These are phyloP conservation scores for Funneliformis mosseae DNA, from an alignment of 192 early-diverging fungal species.

Conservation along the genomic window DNA sequence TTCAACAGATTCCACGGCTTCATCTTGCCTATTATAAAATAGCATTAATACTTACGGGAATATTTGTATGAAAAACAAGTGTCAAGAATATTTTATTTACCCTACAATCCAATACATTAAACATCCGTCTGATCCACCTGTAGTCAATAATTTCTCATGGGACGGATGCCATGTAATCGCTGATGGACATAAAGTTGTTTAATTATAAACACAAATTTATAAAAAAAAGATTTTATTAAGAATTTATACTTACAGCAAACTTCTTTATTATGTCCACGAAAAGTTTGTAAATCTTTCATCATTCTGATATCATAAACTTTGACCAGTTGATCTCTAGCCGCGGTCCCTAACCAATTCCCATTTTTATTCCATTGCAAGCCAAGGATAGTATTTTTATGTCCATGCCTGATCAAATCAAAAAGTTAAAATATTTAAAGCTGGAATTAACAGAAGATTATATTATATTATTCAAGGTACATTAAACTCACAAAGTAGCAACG, in stretches of 20 bases:
- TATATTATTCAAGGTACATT: neutral
- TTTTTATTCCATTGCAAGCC: constrained; percentile 94
- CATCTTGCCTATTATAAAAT: constrained; percentile 21
- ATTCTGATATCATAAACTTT: constrained; percentile 94
- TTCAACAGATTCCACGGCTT: constrained; percentile 52
- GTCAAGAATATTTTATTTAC: constrained; percentile 42
- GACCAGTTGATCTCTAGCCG: constrained; percentile 86
- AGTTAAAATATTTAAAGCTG: neutral
- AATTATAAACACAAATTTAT: neutral
- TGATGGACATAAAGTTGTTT: constrained; percentile 14
- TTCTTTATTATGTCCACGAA: constrained; percentile 87
- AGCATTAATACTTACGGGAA: constrained; percentile 14
- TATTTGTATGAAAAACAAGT: constrained; percentile 29
- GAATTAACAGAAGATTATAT: neutral
- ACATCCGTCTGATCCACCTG: constrained; percentile 88
- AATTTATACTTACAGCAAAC: constrained; percentile 67
- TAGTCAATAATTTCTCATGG: constrained; percentile 86
- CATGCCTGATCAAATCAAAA: constrained; percentile 59
- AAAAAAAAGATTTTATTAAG: neutral
- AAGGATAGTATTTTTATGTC: constrained; percentile 93
- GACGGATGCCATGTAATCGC: constrained; percentile 95
- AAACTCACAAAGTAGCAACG: constrained; percentile 77
- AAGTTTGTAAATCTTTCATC: constrained; percentile 86
- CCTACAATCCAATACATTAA: constrained; percentile 89
- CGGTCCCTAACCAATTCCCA: constrained; percentile 94